Conservation (phyloP, 495 filamentous ascomycete species). For the Xylaria acuta region DNA sequence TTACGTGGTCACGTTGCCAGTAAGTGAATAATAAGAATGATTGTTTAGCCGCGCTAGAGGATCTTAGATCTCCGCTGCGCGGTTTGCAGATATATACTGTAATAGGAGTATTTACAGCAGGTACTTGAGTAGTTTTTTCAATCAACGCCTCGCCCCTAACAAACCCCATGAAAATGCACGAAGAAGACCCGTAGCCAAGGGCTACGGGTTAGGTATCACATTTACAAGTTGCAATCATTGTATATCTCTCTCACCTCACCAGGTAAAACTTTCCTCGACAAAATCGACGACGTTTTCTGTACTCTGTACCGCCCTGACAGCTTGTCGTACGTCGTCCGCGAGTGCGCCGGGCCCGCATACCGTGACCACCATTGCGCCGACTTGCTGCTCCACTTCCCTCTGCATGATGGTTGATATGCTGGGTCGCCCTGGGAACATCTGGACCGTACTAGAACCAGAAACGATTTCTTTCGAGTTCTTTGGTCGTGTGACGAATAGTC, state of each 20-base stretch:
- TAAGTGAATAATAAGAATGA: neutral
- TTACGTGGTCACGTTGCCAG: neutral
- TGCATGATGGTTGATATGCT: conserved; percentile 77
- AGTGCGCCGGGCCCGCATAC: conserved; percentile 87
- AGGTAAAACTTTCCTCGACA: conserved; percentile 87
- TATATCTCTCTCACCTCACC: conserved; percentile 54
- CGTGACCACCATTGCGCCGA: conserved; percentile 88
- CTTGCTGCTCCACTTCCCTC: conserved; percentile 75
- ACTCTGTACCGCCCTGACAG: conserved; percentile 70
- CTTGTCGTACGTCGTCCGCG: conserved; percentile 80
- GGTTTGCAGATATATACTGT: neutral
- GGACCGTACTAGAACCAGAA: conserved; percentile 73
- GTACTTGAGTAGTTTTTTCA: conserved; percentile 9
- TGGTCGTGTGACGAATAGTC: conserved; percentile 87
- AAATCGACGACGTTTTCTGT: conserved; percentile 72
- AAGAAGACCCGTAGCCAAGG: conserved; percentile 11
- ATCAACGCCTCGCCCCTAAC: conserved; percentile 10
- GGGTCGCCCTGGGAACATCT: conserved; percentile 84
- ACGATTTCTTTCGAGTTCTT: conserved; percentile 73
- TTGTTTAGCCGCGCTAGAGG: neutral
- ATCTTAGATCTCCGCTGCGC: neutral
- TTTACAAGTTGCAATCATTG: neutral
- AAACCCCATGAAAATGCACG: neutral
- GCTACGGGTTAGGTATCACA: conserved; percentile 8
- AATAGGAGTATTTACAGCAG: neutral